These are phyloP conservation scores for Tetrapisispora iriomotensis DNA, from an alignment of 805 yeast genomes.

Conservation along the genomic window DNA sequence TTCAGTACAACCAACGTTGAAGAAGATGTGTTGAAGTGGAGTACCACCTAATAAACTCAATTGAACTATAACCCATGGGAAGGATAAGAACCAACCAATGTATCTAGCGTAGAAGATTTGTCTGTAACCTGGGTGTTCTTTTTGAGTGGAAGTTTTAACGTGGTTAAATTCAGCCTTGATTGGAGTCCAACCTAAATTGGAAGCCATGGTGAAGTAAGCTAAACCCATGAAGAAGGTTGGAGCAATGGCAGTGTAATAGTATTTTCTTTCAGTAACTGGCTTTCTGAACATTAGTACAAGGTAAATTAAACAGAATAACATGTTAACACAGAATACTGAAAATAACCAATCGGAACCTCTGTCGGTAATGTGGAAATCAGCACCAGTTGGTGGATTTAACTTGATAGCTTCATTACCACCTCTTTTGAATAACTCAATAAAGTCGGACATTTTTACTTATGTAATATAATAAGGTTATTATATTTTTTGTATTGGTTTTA, in stretches of 20 bases:
- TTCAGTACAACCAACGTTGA: slow-evolving; percentile 30
- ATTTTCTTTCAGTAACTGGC: slow-evolving; percentile 29
- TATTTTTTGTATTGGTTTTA: neutral
- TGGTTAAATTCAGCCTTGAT: slow-evolving; percentile 42
- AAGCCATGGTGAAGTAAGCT: slow-evolving; percentile 49
- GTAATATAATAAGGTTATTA: neutral
- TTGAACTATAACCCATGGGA: slow-evolving; percentile 37
- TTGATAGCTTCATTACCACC: slow-evolving; percentile 34
- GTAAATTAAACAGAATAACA: slow-evolving; percentile 27
- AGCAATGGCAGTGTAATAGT: slow-evolving; percentile 34
- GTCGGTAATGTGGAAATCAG: slow-evolving; percentile 44
- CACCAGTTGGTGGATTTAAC: slow-evolving; percentile 36
- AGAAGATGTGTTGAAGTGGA: slow-evolving; percentile 19
- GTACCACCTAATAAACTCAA: slow-evolving; percentile 20
- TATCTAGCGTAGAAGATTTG: slow-evolving; percentile 49
- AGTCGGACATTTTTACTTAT: slow-evolving; percentile 9
- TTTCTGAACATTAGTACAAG: slow-evolving; percentile 20
- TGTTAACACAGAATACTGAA: slow-evolving; percentile 46
- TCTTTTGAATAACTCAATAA: slow-evolving; percentile 18
- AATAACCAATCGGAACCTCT: slow-evolving; percentile 66
- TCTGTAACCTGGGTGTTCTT: slow-evolving; percentile 31
- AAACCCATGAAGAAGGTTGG: slow-evolving; percentile 37
- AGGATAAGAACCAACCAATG: slow-evolving; percentile 49
- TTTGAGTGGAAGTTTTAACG: slow-evolving; percentile 28
- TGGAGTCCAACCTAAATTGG: slow-evolving; percentile 48